Base-by-base conservation (phyloP, 192 early-diverging fungal genomes). In the Podila verticillata region DNA sequence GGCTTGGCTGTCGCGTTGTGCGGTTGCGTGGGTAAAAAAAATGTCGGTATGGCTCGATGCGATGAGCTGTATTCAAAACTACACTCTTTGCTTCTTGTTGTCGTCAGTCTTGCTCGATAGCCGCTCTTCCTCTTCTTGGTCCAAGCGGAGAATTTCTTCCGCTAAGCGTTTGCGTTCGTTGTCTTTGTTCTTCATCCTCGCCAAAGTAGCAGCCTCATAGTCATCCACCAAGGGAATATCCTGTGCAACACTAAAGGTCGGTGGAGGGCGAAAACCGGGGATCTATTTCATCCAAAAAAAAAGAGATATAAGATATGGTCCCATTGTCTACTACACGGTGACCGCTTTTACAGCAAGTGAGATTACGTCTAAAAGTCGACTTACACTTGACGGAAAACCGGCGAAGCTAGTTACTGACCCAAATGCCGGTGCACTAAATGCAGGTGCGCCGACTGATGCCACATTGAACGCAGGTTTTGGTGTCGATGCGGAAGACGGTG, bases 161-260 rank as follows among this genome's bases (percentile, higher is more conserved):
- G 66, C 75, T 8, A 78, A 62, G 56, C 84, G 58, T 48, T 84
- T 84, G 36, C 84, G 63, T 44, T 86, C 85, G 3, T 66, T 83
- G 54, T 84, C 77, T 24, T 62, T 80, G 48, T 20, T 82, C 58
- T 70, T 74, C 64, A 85, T 74, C 72, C 77, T 83, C 65, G 86
- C 83, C 15, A 88, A 49, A 7, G 84, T 86, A 34, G 86, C 72
- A 1, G 84, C 66, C 60, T 88, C 87, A 49, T 81, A 86, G 56
- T 72, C 70, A 48, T 88, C 87, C 13, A 66, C 58, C 49, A 78
- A 60, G 12, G 83, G 74, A 39, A 75, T 34, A 15, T 65, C 59
- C 10, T 64, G 64, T 5, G 74, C 56, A 26, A 63, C 68, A 17
- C 32, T 56, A 67, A 74, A 77, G 6, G 34, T 28, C 4, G 73